Base-by-base conservation (phyloP, 1,139 yeast genomes). In the Zygotorulaspora mrakii region DNA sequence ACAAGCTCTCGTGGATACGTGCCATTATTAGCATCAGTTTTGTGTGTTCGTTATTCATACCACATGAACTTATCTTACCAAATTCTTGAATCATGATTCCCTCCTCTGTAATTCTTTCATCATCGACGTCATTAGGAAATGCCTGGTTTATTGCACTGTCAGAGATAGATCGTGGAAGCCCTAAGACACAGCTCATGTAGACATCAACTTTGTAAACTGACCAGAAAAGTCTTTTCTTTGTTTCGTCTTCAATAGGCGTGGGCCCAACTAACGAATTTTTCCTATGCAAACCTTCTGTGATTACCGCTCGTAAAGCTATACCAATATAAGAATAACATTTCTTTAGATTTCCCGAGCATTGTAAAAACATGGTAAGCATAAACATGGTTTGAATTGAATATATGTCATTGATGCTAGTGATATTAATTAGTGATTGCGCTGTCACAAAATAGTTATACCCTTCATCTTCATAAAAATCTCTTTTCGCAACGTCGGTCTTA, bases 301-400 rank as follows among this genome's bases (percentile, higher is more conserved):
- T 64, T 0, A 95, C 91, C 30, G 89, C 81, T 53, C 95, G 68
- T 37, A 87, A 65, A 0, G 95, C 96, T 40, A 86, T 81, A 2
- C 96, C 96, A 51, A 86, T 84, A 58, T 86, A 87, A 0, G 94
- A 82, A 60, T 88, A 87, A 61, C 96, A 87, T 0, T 94, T 83
- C 0, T 91, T 81, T 43, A 88, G 68, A 46, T 94, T 72, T 0
- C 95, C 95, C 2, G 94, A 82, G 57, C 95, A 86, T 64, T 87
- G 96, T 37, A 88, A 67, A 59, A 86, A 88, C 50, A 87, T 70
- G 29, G 87, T 79, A 64, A 75, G 60, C 73, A 74, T 72, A 45
- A 74, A 71, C 36, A 87, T 75, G 0, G 95, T 80, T 61, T 88
- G 95, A 45, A 79, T 74, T 12, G 81, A 76, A 53, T 74, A 76